Evolutionary conservation across 2,329 filamentous ascomycete species (phyloP).

Genomic region (Triangularia setosa): DNA sequence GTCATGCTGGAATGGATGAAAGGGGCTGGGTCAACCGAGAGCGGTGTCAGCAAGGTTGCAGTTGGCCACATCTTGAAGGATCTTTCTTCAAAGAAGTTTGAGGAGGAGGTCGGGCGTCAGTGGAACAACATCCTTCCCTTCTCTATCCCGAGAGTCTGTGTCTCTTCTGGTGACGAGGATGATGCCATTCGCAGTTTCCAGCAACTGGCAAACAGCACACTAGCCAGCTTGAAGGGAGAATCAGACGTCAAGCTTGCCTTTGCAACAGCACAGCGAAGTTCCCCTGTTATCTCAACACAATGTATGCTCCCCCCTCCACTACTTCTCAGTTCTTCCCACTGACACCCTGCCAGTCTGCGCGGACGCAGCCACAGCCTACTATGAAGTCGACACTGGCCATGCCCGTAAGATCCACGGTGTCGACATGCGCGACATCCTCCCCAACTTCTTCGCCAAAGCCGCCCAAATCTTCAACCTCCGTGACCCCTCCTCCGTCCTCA

Average conservation of each 20-base stretch:
- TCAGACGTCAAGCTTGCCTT: slow-evolving; percentile 20
- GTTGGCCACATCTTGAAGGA: slow-evolving; percentile 25
- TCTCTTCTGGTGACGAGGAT: slow-evolving; percentile 17
- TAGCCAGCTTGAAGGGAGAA: slow-evolving; percentile 17
- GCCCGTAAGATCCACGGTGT: slow-evolving; percentile 25
- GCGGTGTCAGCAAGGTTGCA: slow-evolving; percentile 23
- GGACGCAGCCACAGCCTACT: slow-evolving; percentile 22
- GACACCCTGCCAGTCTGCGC: slow-evolving; percentile 7
- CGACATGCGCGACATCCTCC: slow-evolving; percentile 26
- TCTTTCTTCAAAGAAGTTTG: slow-evolving; percentile 21
- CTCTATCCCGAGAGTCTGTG: slow-evolving; percentile 18
- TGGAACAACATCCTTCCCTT: slow-evolving; percentile 20
- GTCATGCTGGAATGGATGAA: slow-evolving; percentile 24
- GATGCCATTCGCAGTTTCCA: slow-evolving; percentile 18
- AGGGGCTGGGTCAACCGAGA: slow-evolving; percentile 12
- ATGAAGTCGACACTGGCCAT: slow-evolving; percentile 25
- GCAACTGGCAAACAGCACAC: slow-evolving; percentile 16
- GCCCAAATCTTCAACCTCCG: slow-evolving; percentile 26
- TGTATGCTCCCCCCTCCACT: slow-evolving; percentile 14
- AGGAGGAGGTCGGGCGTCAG: slow-evolving; percentile 19
- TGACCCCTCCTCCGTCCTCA: slow-evolving; percentile 18
- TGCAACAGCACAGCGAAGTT: slow-evolving; percentile 24
- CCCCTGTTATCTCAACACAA: slow-evolving; percentile 21
- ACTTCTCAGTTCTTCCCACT: neutral
- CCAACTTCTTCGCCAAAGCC: slow-evolving; percentile 25